Percentiles rank a stretch among this genome's conserved stretches.
phyloP scores from a whole-genome alignment of 2,329 filamentous ascomycete species.

The Chalara sp. region DNA sequence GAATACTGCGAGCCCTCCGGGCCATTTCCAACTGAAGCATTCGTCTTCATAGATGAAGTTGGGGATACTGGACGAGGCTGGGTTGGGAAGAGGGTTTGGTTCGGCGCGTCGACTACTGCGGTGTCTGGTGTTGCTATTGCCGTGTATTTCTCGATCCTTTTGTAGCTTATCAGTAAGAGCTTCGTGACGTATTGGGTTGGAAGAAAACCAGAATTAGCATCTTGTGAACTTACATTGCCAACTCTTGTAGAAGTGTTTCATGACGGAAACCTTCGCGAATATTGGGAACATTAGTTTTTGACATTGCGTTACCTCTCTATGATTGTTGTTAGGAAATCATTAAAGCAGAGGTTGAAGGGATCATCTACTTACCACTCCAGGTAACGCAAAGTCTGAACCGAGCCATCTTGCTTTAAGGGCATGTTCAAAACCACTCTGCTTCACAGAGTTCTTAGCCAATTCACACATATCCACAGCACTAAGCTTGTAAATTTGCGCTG shows the following conservation, averaged over 20 bases:
- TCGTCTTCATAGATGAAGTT: constrained; percentile 27
- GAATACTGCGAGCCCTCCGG: constrained; percentile 11
- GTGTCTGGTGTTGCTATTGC: constrained; percentile 15
- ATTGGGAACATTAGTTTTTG: constrained; percentile 94
- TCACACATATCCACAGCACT: constrained; percentile 98
- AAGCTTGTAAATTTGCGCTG: constrained; percentile 97
- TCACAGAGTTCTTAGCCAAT: constrained; percentile 89
- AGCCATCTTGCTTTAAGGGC: constrained; percentile 89
- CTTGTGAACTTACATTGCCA: constrained; percentile 60
- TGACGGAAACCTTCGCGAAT: constrained; percentile 85
- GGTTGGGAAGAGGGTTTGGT: constrained; percentile 11
- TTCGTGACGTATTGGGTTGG: neutral
- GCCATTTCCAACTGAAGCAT: constrained; percentile 20
- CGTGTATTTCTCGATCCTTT: constrained; percentile 30
- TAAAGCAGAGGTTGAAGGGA: too few species aligned
- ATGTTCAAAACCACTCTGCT: constrained; percentile 89
- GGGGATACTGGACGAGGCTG: constrained; percentile 24
- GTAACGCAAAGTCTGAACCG: constrained; percentile 67
- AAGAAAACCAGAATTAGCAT: neutral
- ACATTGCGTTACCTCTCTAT: constrained; percentile 74
- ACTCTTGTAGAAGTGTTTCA: constrained; percentile 77
- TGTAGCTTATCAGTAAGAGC: constrained; percentile 7
- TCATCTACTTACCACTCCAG: constrained; percentile 47
- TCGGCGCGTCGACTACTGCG: constrained; percentile 21
- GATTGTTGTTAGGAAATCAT: too few species aligned